Evolutionary conservation across 768 basidiomycete genomes (phyloP).

Genomic region (Bullera alba): DNA sequence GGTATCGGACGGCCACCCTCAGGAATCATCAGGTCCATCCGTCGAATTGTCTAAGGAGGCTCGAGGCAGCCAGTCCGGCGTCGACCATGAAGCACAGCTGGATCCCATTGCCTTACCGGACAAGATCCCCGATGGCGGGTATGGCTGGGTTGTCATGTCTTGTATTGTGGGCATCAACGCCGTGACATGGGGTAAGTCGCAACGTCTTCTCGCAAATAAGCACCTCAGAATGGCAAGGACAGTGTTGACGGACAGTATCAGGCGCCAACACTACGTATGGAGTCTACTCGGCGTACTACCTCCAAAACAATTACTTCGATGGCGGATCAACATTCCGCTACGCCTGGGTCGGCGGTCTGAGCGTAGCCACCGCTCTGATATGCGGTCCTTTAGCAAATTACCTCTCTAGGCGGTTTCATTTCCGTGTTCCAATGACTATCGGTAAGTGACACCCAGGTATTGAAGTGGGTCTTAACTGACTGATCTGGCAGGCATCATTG

Average conservation of each 20-base stretch:
- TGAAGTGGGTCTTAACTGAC: constrained; percentile 2
- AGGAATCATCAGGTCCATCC: too few relatives aligned
- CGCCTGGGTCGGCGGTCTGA: constrained; percentile 35
- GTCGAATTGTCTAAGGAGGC: too few relatives aligned
- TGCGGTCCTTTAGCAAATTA: constrained; percentile 26
- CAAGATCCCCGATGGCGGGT: constrained; percentile 43
- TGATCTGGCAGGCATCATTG: constrained; percentile 11
- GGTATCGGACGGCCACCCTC: too few relatives aligned
- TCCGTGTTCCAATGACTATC: constrained; percentile 27
- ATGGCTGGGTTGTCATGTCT: constrained; percentile 44
- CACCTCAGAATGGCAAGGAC: background rate
- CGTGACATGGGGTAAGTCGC: constrained; percentile 34
- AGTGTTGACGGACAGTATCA: constrained; percentile 4
- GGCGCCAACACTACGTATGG: constrained; percentile 41
- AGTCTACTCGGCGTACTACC: constrained; percentile 31
- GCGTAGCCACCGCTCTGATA: constrained; percentile 18
- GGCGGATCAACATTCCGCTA: constrained; percentile 25
- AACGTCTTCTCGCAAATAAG: background rate
- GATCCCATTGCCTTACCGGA: too few relatives aligned
- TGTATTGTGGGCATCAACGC: constrained; percentile 34
- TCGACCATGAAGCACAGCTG: too few relatives aligned
- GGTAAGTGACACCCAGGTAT: constrained; percentile 25
- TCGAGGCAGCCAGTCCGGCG: too few relatives aligned
- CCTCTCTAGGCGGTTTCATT: constrained; percentile 6
- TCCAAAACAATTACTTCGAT: constrained; percentile 25